A percentile compares a stretch with the other conserved stretches of the same genome.
Conservation (phyloP, 306 rosid genomes). For the Lathyrus aphaca region DNA sequence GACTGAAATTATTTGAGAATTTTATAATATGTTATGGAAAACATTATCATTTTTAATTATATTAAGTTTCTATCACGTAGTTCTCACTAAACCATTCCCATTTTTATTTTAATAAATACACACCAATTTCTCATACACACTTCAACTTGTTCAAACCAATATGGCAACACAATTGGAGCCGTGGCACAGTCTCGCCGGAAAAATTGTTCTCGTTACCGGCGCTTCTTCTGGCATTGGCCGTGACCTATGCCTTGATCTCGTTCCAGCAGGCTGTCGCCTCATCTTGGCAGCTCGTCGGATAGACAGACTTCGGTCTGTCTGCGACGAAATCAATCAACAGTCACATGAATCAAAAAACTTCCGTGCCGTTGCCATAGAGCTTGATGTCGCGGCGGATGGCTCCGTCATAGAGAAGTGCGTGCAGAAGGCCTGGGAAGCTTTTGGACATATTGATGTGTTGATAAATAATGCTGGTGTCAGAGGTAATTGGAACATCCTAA, state of each 20-base stretch:
- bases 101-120: too few species aligned
- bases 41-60: too few species aligned
- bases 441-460: slow-evolving; percentile 1
- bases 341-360: too few species aligned
- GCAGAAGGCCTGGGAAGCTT: slow-evolving; percentile 7
- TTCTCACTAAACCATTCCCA: too few species aligned
- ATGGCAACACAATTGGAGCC: neutral
- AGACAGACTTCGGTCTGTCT: neutral
- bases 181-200: neutral
- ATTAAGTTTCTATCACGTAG: too few species aligned
- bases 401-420: neutral
- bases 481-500: neutral
- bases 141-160: neutral
- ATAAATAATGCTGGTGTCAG: slow-evolving; percentile 4
- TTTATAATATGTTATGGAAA: too few species aligned
- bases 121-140: neutral
- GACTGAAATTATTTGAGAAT: too few species aligned
- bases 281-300: neutral
- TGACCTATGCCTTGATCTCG: neutral
- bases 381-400: neutral
- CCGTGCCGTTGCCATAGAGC: neutral
- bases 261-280: neutral
- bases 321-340: neutral
- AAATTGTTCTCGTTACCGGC: neutral
- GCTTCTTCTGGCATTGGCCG: slow-evolving; percentile 12